Evolutionary conservation across 768 basidiomycete species (phyloP).

Genomic region (Hypholoma fasciculare): DNA sequence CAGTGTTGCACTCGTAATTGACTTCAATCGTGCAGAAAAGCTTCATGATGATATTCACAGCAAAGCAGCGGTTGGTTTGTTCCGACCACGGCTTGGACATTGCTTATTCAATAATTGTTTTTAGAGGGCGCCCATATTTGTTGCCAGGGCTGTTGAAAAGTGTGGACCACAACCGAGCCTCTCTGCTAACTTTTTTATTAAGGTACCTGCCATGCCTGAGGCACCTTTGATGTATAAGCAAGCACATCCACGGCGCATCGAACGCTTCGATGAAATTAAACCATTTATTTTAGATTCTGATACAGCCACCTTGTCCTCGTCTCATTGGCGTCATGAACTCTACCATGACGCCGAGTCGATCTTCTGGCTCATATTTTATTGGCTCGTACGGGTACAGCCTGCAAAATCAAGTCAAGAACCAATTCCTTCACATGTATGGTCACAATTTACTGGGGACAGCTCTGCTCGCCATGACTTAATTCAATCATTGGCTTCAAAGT

Average conservation of each 20-base stretch:
- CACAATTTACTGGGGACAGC: background rate
- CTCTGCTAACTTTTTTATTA: background rate
- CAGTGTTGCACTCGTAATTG: background rate
- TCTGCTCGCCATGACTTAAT: background rate
- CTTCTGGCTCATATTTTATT: background rate
- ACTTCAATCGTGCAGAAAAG: conserved; percentile 1
- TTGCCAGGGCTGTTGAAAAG: background rate
- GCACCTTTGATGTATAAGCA: background rate
- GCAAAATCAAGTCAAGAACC: background rate
- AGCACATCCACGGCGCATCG: background rate
- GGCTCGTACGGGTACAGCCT: background rate
- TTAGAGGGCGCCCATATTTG: background rate
- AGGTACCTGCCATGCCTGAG: background rate
- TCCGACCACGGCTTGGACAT: background rate
- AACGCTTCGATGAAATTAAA: background rate
- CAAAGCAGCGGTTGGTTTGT: background rate
- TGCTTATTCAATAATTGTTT: background rate
- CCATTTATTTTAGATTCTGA: background rate
- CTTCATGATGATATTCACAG: background rate
- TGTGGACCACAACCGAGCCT: background rate
- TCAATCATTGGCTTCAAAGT: background rate
- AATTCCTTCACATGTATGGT: background rate
- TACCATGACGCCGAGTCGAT: conserved; percentile 2
- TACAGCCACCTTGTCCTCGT: background rate
- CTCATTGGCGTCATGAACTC: background rate